Conservation (phyloP, 352 stramenopile species). For the Phytophthora sp. region DNA sequence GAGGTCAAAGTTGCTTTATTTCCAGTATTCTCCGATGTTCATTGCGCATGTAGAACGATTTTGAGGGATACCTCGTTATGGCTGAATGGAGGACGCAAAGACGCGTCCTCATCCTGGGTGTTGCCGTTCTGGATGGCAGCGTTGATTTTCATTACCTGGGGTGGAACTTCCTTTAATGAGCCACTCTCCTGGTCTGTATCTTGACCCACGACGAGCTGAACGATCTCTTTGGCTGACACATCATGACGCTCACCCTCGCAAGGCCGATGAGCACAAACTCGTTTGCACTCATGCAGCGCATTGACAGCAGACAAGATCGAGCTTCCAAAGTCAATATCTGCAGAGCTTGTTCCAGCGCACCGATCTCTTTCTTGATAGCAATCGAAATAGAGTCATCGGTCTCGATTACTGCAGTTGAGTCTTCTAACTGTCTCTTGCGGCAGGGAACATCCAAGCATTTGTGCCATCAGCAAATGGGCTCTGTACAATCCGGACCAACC, state of each 20-base stretch:
- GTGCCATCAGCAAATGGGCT: slow-evolving; percentile 17
- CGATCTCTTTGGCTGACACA: slow-evolving; percentile 18
- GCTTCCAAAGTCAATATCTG: slow-evolving; percentile 8
- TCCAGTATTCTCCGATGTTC: slow-evolving; percentile 30
- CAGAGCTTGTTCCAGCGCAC: slow-evolving; percentile 5
- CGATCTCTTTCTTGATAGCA: slow-evolving; percentile 2
- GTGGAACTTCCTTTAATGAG: neutral
- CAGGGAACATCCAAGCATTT: slow-evolving; percentile 21
- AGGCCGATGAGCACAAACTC: slow-evolving; percentile 5
- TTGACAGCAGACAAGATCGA: neutral
- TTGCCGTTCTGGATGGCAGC: neutral
- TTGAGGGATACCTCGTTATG: neutral
- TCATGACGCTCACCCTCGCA: neutral
- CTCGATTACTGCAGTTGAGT: neutral
- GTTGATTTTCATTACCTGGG: neutral
- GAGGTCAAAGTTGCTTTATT: slow-evolving; percentile 15
- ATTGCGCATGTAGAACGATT: slow-evolving; percentile 17
- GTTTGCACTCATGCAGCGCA: slow-evolving; percentile 5
- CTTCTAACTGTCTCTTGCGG: neutral
- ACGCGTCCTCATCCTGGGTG: neutral
- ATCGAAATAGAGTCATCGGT: neutral
- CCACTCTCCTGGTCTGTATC: neutral
- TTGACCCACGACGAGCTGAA: slow-evolving; percentile 12
- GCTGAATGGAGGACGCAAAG: neutral
- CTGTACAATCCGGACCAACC: slow-evolving; percentile 4